Percentiles rank a stretch among this genome's conserved stretches.
Conservation (phyloP, 2,329 filamentous ascomycete species). For the Tolypocladium tundrense region DNA sequence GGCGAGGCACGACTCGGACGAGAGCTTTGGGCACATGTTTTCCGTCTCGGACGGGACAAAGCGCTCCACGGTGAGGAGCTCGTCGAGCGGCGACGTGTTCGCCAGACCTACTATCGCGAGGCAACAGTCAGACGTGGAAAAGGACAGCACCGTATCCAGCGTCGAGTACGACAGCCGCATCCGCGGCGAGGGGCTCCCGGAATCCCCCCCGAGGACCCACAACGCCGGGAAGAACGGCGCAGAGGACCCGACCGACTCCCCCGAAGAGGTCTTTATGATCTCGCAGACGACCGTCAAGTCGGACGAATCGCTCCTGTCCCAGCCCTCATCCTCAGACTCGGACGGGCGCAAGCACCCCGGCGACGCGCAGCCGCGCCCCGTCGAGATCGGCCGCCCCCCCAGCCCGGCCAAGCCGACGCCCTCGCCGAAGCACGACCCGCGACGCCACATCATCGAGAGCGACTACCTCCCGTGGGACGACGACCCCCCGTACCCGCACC, state of each 20-base stretch:
- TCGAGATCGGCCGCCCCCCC: slow-evolving; percentile 6
- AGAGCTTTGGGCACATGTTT: slow-evolving; percentile 49
- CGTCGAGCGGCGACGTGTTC: slow-evolving; percentile 9
- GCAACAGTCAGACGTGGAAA: slow-evolving; percentile 15
- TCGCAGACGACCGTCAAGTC: slow-evolving; percentile 34
- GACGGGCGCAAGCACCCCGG: slow-evolving; percentile 7
- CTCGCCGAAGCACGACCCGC: slow-evolving; percentile 25
- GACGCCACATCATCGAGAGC: slow-evolving; percentile 38
- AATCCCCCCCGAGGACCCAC: slow-evolving; percentile 11
- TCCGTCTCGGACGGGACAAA: slow-evolving; percentile 41
- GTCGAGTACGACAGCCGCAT: slow-evolving; percentile 36
- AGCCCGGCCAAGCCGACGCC: slow-evolving; percentile 16
- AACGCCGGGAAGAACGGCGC: slow-evolving; percentile 3
- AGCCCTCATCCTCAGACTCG: slow-evolving; percentile 18
- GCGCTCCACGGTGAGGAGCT: slow-evolving; percentile 6
- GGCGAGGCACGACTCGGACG: slow-evolving; percentile 44
- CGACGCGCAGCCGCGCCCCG: slow-evolving; percentile 4
- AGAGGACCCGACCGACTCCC: slow-evolving; percentile 15
- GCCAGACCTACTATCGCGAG: slow-evolving; percentile 17
- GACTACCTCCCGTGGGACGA: slow-evolving; percentile 50
- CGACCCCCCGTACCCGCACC: slow-evolving; percentile 46
- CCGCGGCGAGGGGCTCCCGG: slow-evolving; percentile 24
- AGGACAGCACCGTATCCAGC: slow-evolving; percentile 18
- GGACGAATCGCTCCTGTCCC: slow-evolving; percentile 21
- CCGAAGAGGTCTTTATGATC: slow-evolving; percentile 31